Base-by-base conservation (phyloP, 1,284 basidiomycete species). In the Cryptococcus sp. region DNA sequence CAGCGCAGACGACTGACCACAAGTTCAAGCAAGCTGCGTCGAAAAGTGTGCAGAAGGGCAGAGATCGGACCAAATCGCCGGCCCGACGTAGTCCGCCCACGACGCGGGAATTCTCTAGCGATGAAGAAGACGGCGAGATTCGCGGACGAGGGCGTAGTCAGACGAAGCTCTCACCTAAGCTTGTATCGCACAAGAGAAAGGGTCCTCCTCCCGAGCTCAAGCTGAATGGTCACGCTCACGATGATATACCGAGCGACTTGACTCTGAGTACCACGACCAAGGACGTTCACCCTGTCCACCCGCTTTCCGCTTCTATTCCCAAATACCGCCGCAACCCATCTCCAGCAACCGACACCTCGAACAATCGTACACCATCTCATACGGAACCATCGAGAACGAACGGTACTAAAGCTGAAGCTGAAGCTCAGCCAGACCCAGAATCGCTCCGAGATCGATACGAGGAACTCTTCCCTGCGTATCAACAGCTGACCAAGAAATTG, bases 381-480 rank as follows among this genome's bases (percentile, higher is more conserved):
- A 35, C 13, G 10, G 30, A 35, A 10, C 4, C 13, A 13, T 10
- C 30, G 30, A 35, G 10, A 35, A 13, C 13, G 30, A 35, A 35
- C 30, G 30, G 30, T 10, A 13, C 30, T 13, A 8, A 35, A 35
- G 8, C 30, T 35, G 7, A 48, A 35, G 30, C 30, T 13, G 8
- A 35, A 35, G 8, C 30, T 35, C 16, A 48, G 20, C 54, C 23
- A 5, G 65, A 69, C 50, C 60, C 67, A 10, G 67, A 70, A 35
- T 43, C 53, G 0, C 61, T 76, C 20, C 57, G 73, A 20, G 67
- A 72, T 15, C 54, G 73, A 40, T 77, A 74, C 57, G 74, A 72
- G 54, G 68, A 72, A 58, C 66, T 77, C 11, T 73, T 66, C 50
- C 68, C 72, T 1, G 65, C 67, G 17, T 76, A 77, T 61, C 59